Percentiles rank a stretch among this genome's conserved stretches.
phyloP scores from a whole-genome alignment of 441 rosid species.

The Sinapis alba region DNA sequence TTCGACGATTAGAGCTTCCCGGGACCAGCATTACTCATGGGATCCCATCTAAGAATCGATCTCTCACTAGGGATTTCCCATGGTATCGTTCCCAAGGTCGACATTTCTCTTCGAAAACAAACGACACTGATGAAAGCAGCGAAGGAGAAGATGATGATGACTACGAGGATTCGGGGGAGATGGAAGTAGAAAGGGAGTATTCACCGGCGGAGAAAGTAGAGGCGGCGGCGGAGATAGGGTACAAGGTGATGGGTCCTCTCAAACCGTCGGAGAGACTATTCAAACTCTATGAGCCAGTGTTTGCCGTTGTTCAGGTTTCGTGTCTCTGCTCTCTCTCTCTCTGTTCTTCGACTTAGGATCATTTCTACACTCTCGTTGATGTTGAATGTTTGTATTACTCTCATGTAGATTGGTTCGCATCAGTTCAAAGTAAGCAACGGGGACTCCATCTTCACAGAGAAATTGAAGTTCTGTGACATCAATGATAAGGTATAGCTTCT shows the following conservation, averaged over 20 bases:
- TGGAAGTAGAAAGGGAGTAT: slow-evolving; percentile 50
- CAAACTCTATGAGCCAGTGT: slow-evolving; percentile 73
- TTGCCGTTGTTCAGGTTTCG: slow-evolving; percentile 87
- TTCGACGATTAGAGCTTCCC: neutral
- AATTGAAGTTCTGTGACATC: slow-evolving; percentile 84
- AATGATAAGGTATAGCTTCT: slow-evolving; percentile 64
- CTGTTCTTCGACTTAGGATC: neutral
- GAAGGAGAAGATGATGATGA: slow-evolving; percentile 48
- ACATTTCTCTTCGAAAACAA: slow-evolving; percentile 51
- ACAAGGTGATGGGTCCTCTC: too few species aligned
- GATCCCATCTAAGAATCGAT: slow-evolving; percentile 8
- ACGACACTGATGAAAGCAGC: slow-evolving; percentile 36
- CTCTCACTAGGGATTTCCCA: slow-evolving; percentile 18
- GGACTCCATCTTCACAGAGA: slow-evolving; percentile 78
- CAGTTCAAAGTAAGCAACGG: slow-evolving; percentile 94
- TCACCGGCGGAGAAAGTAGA: slow-evolving; percentile 69
- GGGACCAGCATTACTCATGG: slow-evolving; percentile 19
- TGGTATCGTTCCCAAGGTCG: slow-evolving; percentile 37
- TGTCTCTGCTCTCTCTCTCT: slow-evolving; percentile 16
- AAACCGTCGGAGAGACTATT: slow-evolving; percentile 58
- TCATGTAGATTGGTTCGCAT: slow-evolving; percentile 79
- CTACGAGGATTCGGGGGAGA: slow-evolving; percentile 26
- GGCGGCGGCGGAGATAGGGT: slow-evolving; percentile 81
- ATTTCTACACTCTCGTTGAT: neutral
- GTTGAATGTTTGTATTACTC: neutral